Evolutionary conservation across 352 stramenopile genomes (phyloP).

Genomic region (Phytophthora agathidicida): DNA sequence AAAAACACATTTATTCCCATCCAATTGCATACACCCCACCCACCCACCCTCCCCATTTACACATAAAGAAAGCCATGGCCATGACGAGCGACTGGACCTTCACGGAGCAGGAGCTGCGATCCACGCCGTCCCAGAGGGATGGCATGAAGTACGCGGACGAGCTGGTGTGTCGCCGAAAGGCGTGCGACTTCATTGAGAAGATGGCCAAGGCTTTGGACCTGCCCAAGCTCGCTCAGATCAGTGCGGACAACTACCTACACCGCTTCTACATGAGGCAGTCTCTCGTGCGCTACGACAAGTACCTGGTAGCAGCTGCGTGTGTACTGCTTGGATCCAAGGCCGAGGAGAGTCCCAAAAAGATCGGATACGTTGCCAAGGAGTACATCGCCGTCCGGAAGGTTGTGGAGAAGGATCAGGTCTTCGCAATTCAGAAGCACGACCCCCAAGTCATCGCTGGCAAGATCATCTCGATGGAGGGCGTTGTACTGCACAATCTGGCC

Average conservation of each 20-base stretch:
- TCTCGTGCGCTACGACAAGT: conserved; percentile 87
- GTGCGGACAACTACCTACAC: conserved; percentile 88
- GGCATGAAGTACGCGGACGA: conserved; percentile 82
- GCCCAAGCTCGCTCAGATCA: conserved; percentile 84
- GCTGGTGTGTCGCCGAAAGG: conserved; percentile 71
- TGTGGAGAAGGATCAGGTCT: conserved; percentile 78
- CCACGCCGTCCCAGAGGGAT: conserved; percentile 71
- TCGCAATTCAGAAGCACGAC: conserved; percentile 81
- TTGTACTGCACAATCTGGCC: conserved; percentile 78
- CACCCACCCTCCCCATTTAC: not conserved
- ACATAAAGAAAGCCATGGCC: conserved; percentile 7
- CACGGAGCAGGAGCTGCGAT: conserved; percentile 64
- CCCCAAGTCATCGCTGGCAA: conserved; percentile 65
- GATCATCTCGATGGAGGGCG: conserved; percentile 87
- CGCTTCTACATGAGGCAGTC: conserved; percentile 89
- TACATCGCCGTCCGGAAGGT: conserved; percentile 76
- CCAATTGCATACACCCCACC: conserved; percentile 5
- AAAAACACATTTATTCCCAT: not conserved
- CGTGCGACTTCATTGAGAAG: conserved; percentile 88
- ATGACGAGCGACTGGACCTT: conserved; percentile 82
- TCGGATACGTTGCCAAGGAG: conserved; percentile 72
- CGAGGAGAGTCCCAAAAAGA: conserved; percentile 85
- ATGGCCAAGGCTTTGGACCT: conserved; percentile 80
- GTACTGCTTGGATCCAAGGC: conserved; percentile 86
- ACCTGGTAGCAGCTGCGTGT: conserved; percentile 79